Conservation (phyloP, 305 asterid genomes). For the Solanum aculeatissimum region DNA sequence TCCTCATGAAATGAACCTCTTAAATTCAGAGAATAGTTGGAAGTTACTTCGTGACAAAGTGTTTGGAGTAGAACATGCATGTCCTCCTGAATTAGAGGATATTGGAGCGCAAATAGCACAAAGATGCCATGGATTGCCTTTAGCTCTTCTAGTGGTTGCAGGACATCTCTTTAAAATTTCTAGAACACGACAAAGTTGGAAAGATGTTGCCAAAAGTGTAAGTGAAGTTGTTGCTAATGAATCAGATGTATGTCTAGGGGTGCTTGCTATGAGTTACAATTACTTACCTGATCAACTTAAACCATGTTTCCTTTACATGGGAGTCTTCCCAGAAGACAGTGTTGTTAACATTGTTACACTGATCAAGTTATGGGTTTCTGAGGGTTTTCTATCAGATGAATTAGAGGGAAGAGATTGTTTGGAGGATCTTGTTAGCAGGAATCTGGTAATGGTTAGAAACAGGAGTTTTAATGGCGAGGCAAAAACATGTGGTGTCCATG, state of each 20-base stretch:
- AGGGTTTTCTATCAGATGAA: background rate
- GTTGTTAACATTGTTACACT: background rate
- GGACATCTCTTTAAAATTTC: background rate
- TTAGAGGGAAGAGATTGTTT: background rate
- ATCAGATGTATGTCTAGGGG: background rate
- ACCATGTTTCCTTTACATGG: background rate
- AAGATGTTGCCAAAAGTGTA: background rate
- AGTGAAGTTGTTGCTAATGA: background rate
- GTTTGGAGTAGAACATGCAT: background rate
- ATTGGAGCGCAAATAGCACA: background rate
- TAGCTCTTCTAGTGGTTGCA: background rate
- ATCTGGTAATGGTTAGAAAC: background rate
- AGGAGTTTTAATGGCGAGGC: background rate
- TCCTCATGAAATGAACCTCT: background rate
- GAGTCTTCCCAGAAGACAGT: background rate
- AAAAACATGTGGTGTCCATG: background rate
- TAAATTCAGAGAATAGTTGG: background rate
- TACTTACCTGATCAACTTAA: background rate
- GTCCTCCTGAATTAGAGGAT: background rate
- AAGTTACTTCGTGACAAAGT: background rate
- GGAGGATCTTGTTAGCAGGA: background rate
- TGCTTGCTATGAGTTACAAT: conserved; percentile 3
- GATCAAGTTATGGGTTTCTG: background rate
- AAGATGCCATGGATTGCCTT: conserved; percentile 3
- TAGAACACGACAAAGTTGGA: background rate